Conservation (phyloP, 768 basidiomycete genomes). For the Epithele typhae region DNA sequence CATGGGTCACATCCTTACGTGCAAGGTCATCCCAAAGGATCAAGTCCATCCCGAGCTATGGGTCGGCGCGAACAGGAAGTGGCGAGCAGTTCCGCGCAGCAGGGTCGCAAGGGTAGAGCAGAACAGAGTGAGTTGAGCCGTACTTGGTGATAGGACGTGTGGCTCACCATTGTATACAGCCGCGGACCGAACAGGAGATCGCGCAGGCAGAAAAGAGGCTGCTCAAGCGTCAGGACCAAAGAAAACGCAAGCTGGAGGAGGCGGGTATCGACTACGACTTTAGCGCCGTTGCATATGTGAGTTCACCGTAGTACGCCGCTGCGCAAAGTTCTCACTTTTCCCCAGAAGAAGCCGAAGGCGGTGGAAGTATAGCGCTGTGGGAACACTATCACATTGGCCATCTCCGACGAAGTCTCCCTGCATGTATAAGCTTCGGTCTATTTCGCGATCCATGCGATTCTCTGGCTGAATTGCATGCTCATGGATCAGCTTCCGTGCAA, state of each 20-base stretch:
- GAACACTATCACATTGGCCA: not conserved
- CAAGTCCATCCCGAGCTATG: slow-evolving; percentile 91
- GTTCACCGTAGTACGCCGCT: slow-evolving; percentile 30
- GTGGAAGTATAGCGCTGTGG: slow-evolving; percentile 13
- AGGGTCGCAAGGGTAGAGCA: slow-evolving; percentile 69
- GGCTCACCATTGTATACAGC: slow-evolving; percentile 34
- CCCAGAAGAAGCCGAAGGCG: slow-evolving; percentile 31
- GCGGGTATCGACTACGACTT: slow-evolving; percentile 88
- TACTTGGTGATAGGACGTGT: not conserved
- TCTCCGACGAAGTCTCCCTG: too few relatives aligned
- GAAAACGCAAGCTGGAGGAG: slow-evolving; percentile 74
- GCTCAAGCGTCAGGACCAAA: slow-evolving; percentile 69
- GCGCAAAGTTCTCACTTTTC: not conserved
- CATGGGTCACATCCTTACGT: slow-evolving; percentile 88
- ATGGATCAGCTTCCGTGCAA: too few relatives aligned
- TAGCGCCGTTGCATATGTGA: slow-evolving; percentile 75
- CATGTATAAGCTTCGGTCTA: too few relatives aligned
- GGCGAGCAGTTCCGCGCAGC: slow-evolving; percentile 69
- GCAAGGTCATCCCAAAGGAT: slow-evolving; percentile 86
- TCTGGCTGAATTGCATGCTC: too few relatives aligned
- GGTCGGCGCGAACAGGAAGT: slow-evolving; percentile 96
- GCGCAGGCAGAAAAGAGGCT: slow-evolving; percentile 61
- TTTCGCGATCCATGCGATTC: too few relatives aligned
- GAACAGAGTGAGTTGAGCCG: slow-evolving; percentile 62
- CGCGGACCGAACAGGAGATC: slow-evolving; percentile 70